These are phyloP conservation scores for Jimgerdemannia lactiflua DNA, from an alignment of 192 early-diverging fungal species.

Conservation along the genomic window DNA sequence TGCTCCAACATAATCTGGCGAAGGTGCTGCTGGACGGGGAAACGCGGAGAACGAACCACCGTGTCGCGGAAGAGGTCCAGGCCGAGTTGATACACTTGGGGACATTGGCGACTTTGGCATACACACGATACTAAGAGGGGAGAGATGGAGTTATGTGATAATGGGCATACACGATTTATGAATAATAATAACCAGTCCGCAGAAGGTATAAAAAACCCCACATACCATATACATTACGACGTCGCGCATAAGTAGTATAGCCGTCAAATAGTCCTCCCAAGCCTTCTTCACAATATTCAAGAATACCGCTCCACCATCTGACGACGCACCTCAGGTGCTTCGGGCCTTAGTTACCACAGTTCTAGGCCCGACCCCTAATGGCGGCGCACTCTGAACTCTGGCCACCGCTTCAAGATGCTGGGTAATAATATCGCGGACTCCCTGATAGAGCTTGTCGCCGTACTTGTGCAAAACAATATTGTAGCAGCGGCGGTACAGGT, in stretches of 20 bases:
- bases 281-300: constrained; percentile 64
- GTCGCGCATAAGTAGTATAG: constrained; percentile 79
- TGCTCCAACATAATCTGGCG: constrained; percentile 68
- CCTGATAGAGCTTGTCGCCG: constrained; percentile 79
- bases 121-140: constrained; percentile 43
- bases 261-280: constrained; percentile 87
- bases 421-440: constrained; percentile 65
- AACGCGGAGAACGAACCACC: constrained; percentile 56
- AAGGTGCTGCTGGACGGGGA: constrained; percentile 54
- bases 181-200: not conserved
- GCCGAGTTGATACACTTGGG: constrained; percentile 77
- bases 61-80: constrained; percentile 82
- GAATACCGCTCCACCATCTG: constrained; percentile 48
- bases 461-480: constrained; percentile 82
- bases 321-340: not conserved
- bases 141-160: not conserved
- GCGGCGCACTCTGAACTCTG: constrained; percentile 53
- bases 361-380: constrained; percentile 45
- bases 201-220: constrained; percentile 1
- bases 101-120: constrained; percentile 59
- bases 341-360: constrained; percentile 27
- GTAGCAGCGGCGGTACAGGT: constrained; percentile 88
- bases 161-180: too few relatives aligned
- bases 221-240: constrained; percentile 87
- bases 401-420: constrained; percentile 65